Base-by-base conservation (phyloP, 1,284 basidiomycete genomes). In the Hypsizygus ulmarius region DNA sequence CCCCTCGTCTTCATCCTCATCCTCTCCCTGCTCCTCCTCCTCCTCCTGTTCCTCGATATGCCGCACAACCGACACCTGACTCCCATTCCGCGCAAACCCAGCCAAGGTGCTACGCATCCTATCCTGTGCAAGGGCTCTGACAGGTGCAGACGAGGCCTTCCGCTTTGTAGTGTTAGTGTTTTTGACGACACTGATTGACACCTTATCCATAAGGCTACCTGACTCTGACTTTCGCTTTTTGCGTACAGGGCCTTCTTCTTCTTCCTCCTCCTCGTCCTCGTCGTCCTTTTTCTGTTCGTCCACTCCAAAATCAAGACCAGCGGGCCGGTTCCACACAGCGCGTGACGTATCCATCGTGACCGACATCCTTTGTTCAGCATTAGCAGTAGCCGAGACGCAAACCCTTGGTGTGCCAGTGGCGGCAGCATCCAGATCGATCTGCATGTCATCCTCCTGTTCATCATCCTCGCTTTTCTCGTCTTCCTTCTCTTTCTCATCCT, bases 81-180 rank as follows among this genome's bases (percentile, higher is more conserved):
- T 77, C n/a, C 77, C 78, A 16, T 59, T 61, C 48, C 77, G 70
- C n/a, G 79, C 74, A 63, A 81, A 87, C 10, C 66, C 70, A 40
- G 66, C 70, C 45, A 88, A 59, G 37, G 64, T 69, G 39, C 65
- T 69, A 45, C 77, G 68, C 34, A 85, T 65, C 34, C 56, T 68
- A 41, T 63, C 57, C 33, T 64, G 65, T 21, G 67, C 62, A 32
- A 56, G 51, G 11, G 8, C 35, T 10, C 38, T 46, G 1, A 25
- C 15, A 50, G 27, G 29, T 35, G 27, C 21, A 34, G 43, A 14
- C 42, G 29, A 33, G 39, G 45, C 36, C 39, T 35, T 33, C 39
- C 29, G n/a, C 38, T 38, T n/a, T 1, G 1, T 7, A 21, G 3
- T 11, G 10, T 39, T 19, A 11, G 33, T 28, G 11, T n/a, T 15